These are phyloP conservation scores for Botrytis tulipae DNA, from an alignment of 2,329 filamentous ascomycete genomes.

Conservation along the genomic window DNA sequence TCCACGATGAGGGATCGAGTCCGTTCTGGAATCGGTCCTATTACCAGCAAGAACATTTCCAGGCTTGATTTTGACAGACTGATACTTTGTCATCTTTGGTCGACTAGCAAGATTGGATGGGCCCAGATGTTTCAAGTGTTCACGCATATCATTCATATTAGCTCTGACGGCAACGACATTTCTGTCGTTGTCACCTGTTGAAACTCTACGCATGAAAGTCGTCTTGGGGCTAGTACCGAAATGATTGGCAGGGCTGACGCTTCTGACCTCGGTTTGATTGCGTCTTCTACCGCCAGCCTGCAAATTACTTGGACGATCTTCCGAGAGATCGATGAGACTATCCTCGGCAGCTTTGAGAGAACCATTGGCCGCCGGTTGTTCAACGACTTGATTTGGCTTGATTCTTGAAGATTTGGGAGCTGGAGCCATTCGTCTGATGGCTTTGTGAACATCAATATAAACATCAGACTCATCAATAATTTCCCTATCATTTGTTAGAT, in stretches of 20 bases:
- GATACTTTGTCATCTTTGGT: slow-evolving; percentile 59
- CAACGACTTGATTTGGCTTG: slow-evolving; percentile 54
- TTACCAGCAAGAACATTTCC: slow-evolving; percentile 30
- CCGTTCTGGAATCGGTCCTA: slow-evolving; percentile 35
- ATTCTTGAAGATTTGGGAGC: slow-evolving; percentile 66
- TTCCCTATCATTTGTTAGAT: slow-evolving; percentile 59
- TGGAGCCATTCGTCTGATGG: slow-evolving; percentile 67
- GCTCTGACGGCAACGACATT: slow-evolving; percentile 56
- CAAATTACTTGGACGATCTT: slow-evolving; percentile 34
- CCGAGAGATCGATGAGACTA: slow-evolving; percentile 47
- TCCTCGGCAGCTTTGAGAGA: slow-evolving; percentile 38
- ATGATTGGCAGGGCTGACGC: slow-evolving; percentile 23
- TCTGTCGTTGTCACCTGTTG: slow-evolving; percentile 52
- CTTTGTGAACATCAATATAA: slow-evolving; percentile 97
- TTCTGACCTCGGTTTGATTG: slow-evolving; percentile 23
- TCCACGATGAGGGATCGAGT: slow-evolving; percentile 44
- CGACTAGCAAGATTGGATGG: slow-evolving; percentile 66
- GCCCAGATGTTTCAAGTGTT: slow-evolving; percentile 63
- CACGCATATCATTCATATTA: slow-evolving; percentile 60
- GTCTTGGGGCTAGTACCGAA: slow-evolving; percentile 42
- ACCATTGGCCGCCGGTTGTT: slow-evolving; percentile 44
- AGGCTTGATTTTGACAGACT: slow-evolving; percentile 66
- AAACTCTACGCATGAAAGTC: slow-evolving; percentile 59
- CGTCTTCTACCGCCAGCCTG: slow-evolving; percentile 17
- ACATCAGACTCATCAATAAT: slow-evolving; percentile 99